These are phyloP conservation scores for Kernera saxatilis DNA, from an alignment of 345 rosid genomes.

Conservation along the genomic window DNA sequence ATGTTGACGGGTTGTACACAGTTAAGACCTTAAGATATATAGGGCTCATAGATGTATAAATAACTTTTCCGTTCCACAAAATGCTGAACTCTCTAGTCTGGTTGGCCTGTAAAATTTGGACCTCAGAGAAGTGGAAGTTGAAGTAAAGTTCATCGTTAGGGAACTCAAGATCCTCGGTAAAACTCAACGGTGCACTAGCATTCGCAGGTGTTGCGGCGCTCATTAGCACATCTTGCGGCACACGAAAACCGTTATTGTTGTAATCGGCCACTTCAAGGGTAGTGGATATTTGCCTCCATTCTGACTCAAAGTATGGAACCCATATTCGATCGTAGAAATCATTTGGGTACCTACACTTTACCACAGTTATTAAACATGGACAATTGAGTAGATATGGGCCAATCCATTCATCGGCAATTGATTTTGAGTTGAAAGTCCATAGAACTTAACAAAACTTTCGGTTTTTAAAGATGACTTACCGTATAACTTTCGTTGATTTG, in stretches of 20 bases:
- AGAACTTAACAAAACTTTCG: no score
- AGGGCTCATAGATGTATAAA: not conserved
- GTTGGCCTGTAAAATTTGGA: slow-evolving; percentile 10
- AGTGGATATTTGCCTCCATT: not conserved
- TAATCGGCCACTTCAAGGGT: not conserved
- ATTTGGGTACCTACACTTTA: no score
- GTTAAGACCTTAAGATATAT: not conserved
- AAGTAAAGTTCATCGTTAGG: slow-evolving; percentile 2
- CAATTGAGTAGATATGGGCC: no score
- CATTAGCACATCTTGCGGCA: not conserved
- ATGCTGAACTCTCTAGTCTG: slow-evolving; percentile 17
- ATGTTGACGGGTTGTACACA: not conserved
- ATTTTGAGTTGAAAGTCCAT: no score
- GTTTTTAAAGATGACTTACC: no score
- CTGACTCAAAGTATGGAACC: not conserved
- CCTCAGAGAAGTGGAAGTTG: slow-evolving; percentile 25
- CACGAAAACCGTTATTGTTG: not conserved
- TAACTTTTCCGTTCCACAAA: not conserved
- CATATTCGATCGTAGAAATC: no score
- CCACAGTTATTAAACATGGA: no score
- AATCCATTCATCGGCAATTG: no score
- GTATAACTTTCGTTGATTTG: not conserved
- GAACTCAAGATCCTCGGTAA: not conserved
- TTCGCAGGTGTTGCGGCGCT: not conserved
- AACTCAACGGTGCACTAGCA: not conserved